A percentile compares a stretch with the other conserved stretches of the same genome.
Conservation (phyloP, 352 stramenopile genomes). For the Pythium graminicola region DNA sequence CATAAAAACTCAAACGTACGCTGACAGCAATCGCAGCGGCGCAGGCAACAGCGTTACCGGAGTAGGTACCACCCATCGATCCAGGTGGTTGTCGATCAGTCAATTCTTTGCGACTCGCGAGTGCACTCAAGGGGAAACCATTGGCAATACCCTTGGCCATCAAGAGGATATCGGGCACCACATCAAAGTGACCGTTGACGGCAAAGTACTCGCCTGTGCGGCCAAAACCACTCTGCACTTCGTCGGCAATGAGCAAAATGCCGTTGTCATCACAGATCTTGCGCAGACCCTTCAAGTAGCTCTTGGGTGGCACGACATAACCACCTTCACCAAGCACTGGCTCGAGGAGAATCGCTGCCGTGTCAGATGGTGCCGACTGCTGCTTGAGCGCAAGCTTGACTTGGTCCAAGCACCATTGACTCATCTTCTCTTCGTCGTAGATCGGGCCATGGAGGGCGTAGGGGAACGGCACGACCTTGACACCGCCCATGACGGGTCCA, state of each 20-base stretch:
- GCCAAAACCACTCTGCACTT: constrained; percentile 89
- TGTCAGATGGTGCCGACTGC: constrained; percentile 80
- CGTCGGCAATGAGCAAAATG: constrained; percentile 92
- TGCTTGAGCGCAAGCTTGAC: constrained; percentile 87
- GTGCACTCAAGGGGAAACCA: constrained; percentile 86
- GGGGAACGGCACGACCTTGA: constrained; percentile 84
- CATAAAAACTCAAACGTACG: too few relatives aligned
- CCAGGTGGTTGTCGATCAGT: constrained; percentile 73
- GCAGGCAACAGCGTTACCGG: constrained; percentile 89
- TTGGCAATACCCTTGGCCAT: constrained; percentile 93
- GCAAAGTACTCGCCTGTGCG: constrained; percentile 86
- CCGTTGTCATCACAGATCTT: constrained; percentile 88
- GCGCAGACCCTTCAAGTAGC: constrained; percentile 89
- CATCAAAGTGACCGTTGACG: constrained; percentile 76
- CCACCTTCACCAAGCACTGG: constrained; percentile 89
- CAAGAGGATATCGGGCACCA: constrained; percentile 88
- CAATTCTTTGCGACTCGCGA: constrained; percentile 86
- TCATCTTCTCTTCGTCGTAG: constrained; percentile 61
- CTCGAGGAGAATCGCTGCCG: constrained; percentile 89
- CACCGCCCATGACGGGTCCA: constrained; percentile 74
- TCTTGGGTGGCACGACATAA: constrained; percentile 87
- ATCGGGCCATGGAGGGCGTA: constrained; percentile 82
- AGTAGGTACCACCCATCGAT: constrained; percentile 91
- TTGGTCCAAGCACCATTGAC: constrained; percentile 76
- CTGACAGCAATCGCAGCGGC: constrained; percentile 83